phyloP scores from a whole-genome alignment of 1,139 yeast species.

The Hyphopichia fennica region DNA sequence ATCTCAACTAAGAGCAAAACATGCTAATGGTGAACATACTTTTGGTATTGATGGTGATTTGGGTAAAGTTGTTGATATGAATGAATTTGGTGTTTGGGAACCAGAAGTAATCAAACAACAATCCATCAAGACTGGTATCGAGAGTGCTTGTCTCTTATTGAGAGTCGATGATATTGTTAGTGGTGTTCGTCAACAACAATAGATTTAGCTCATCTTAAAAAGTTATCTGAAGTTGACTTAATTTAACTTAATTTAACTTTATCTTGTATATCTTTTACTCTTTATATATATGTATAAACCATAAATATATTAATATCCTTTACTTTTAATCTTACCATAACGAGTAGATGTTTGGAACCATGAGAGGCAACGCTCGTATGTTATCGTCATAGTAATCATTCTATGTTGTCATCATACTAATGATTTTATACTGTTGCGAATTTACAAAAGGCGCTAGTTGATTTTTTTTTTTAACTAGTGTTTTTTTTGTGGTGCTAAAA shows the following conservation, averaged over 20 bases:
- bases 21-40: constrained; percentile 82
- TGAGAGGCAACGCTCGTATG: too few species aligned
- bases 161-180: constrained; percentile 98
- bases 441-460: too few species aligned
- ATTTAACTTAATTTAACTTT: too few species aligned
- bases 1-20: constrained; percentile 92
- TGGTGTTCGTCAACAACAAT: constrained; percentile 66
- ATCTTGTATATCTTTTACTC: neutral
- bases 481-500: neutral
- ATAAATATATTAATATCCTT: too few species aligned
- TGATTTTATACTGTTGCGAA: too few species aligned
- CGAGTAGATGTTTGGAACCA: too few species aligned
- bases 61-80: constrained; percentile 95
- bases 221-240: too few species aligned
- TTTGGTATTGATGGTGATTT: constrained; percentile 94
- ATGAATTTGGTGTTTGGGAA: constrained; percentile 96
- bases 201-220: neutral
- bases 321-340: too few species aligned
- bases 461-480: neutral
- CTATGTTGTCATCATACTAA: too few species aligned
- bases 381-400: too few species aligned
- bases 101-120: constrained; percentile 98
- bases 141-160: constrained; percentile 89
- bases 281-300: too few species aligned
- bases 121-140: constrained; percentile 94